These are phyloP conservation scores for Chenopodium quinoa DNA, from an alignment of 148 eudicot genomes.

Conservation along the genomic window DNA sequence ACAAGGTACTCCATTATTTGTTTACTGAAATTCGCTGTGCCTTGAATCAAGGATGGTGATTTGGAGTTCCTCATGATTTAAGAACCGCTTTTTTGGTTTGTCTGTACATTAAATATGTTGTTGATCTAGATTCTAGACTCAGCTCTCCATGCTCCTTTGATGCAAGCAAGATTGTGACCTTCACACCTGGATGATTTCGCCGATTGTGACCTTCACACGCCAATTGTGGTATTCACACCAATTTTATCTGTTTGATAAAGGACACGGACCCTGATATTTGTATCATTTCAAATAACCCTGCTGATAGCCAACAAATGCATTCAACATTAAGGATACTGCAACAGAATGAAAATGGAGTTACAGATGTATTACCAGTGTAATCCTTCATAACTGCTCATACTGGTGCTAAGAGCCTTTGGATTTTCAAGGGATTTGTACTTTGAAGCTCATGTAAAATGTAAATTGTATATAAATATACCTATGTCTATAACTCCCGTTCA, in stretches of 20 bases:
- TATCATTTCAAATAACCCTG: not conserved
- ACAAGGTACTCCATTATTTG: slow-evolving; percentile 10
- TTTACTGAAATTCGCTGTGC: not conserved
- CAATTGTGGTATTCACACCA: too few species aligned
- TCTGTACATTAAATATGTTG: not conserved
- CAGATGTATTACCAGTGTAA: not conserved
- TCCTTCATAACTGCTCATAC: not conserved
- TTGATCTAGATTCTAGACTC: not conserved
- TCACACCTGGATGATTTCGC: not conserved
- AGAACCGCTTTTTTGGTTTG: not conserved
- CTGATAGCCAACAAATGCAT: not conserved
- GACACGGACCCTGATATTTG: not conserved
- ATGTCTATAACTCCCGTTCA: too few species aligned
- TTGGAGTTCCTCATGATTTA: not conserved
- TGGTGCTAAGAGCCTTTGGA: not conserved
- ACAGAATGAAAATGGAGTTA: not conserved
- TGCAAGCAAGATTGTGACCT: not conserved
- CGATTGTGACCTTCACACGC: too few species aligned
- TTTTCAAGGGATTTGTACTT: not conserved
- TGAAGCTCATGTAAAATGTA: not conserved
- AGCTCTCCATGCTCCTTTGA: not conserved
- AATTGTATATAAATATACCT: not conserved
- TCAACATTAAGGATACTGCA: not conserved
- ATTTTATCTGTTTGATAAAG: too few species aligned
- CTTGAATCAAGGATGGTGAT: not conserved